phyloP scores from a whole-genome alignment of 2,329 filamentous ascomycete species.

The Claviceps citrina region DNA sequence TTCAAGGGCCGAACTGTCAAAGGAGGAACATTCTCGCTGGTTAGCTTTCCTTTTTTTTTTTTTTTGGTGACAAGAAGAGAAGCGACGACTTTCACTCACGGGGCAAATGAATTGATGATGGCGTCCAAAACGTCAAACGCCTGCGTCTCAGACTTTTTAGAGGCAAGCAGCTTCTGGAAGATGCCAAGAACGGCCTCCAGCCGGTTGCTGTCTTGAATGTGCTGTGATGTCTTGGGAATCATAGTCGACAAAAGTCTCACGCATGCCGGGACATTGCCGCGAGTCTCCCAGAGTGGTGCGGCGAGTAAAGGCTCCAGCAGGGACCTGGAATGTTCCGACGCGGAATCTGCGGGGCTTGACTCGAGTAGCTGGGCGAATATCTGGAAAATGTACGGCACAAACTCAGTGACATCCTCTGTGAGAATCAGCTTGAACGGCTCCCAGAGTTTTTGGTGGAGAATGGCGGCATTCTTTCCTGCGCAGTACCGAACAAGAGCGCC shows the following conservation, averaged over 20 bases:
- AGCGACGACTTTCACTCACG: conserved; percentile 32
- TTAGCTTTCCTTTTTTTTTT: no score
- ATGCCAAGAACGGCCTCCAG: conserved; percentile 82
- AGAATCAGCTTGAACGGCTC: conserved; percentile 69
- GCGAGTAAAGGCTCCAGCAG: conserved; percentile 65
- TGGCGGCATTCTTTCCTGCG: conserved; percentile 47
- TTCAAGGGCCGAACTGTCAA: conserved; percentile 44
- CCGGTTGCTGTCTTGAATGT: conserved; percentile 65
- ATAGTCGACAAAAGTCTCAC: conserved; percentile 73
- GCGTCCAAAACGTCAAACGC: conserved; percentile 84
- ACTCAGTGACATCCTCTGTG: conserved; percentile 78
- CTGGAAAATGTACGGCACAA: conserved; percentile 93
- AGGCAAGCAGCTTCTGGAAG: conserved; percentile 75
- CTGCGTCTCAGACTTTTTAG: conserved; percentile 70
- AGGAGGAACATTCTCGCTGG: no score
- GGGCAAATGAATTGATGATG: conserved; percentile 56
- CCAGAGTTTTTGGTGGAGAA: conserved; percentile 70
- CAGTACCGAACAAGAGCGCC: conserved; percentile 69
- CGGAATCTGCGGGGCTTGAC: conserved; percentile 59
- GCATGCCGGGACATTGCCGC: conserved; percentile 84
- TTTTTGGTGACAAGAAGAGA: neutral
- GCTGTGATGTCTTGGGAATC: conserved; percentile 58
- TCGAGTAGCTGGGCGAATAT: conserved; percentile 83
- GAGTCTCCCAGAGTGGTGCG: conserved; percentile 76
- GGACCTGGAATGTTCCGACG: conserved; percentile 67